Evolutionary conservation across 371 early-diverging fungal genomes (phyloP).

Genomic region (Saksenaea vasiformis): DNA sequence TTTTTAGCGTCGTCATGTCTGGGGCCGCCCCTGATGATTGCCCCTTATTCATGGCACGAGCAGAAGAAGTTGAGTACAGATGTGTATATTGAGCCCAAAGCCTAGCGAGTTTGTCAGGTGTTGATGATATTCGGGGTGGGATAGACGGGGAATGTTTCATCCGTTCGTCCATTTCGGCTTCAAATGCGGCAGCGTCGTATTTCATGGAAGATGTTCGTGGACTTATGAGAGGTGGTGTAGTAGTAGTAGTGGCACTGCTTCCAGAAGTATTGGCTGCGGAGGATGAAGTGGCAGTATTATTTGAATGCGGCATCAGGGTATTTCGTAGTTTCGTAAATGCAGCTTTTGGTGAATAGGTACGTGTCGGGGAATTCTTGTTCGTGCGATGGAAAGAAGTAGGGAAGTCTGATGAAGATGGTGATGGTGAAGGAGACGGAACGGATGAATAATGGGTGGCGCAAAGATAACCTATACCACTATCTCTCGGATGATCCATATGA

Average conservation of each 20-base stretch:
- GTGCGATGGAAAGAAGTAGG: slow-evolving; percentile 8
- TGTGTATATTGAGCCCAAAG: slow-evolving; percentile 41
- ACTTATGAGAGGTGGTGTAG: slow-evolving; percentile 26
- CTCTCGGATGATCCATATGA: slow-evolving; percentile 13
- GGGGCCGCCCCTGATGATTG: not conserved
- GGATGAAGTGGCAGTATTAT: slow-evolving; percentile 22
- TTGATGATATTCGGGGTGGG: slow-evolving; percentile 44
- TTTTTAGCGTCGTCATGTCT: not conserved
- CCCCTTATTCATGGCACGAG: slow-evolving; percentile 6
- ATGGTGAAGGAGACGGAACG: slow-evolving; percentile 20
- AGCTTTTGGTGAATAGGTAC: slow-evolving; percentile 38
- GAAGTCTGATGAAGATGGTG: slow-evolving; percentile 31
- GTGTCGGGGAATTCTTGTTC: slow-evolving; percentile 23
- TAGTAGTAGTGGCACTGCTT: slow-evolving; percentile 14
- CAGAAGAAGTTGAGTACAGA: slow-evolving; percentile 26
- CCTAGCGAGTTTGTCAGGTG: slow-evolving; percentile 42
- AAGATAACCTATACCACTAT: slow-evolving; percentile 18
- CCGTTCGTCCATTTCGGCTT: slow-evolving; percentile 30
- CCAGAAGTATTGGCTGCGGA: slow-evolving; percentile 17
- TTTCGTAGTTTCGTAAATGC: slow-evolving; percentile 40
- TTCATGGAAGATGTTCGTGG: slow-evolving; percentile 40
- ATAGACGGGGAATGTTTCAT: slow-evolving; percentile 33
- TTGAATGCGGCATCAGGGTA: slow-evolving; percentile 27
- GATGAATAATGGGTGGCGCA: slow-evolving; percentile 18
- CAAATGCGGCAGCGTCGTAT: slow-evolving; percentile 25